Percentiles rank a stretch among this genome's conserved stretches.
phyloP scores from a whole-genome alignment of 148 eudicot genomes.

The Persicaria maculosa region DNA sequence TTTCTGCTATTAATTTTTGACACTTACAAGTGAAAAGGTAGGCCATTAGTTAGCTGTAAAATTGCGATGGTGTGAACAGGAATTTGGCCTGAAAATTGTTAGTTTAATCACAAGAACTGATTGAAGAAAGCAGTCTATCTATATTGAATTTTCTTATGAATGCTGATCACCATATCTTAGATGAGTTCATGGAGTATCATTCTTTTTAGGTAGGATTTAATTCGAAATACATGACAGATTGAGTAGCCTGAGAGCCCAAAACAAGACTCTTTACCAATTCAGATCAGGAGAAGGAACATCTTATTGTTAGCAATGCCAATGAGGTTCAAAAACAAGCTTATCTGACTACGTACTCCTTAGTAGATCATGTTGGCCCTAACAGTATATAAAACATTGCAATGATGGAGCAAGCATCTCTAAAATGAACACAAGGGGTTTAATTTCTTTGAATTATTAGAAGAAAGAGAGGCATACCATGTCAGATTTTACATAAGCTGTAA shows the following conservation, averaged over 20 bases:
- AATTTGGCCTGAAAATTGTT: neutral
- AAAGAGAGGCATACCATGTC: too few relatives aligned
- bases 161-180: neutral
- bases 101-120: neutral
- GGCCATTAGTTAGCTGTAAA: neutral
- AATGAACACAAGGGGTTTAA: too few relatives aligned
- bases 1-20: neutral
- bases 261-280: too few relatives aligned
- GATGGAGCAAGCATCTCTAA: too few relatives aligned
- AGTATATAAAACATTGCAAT: too few relatives aligned
- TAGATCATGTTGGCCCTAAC: neutral
- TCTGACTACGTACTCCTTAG: neutral
- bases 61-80: neutral
- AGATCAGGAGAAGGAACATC: too few relatives aligned
- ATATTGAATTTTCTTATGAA: neutral
- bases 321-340: neutral
- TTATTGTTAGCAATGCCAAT: neutral
- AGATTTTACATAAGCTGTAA: too few relatives aligned
- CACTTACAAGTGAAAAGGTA: neutral
- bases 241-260: neutral
- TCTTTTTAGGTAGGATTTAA: neutral
- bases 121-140: neutral
- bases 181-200: neutral
- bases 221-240: neutral
- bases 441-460: too few relatives aligned